A percentile compares a stretch with the other conserved stretches of the same genome.
Conservation (phyloP, 2,329 filamentous ascomycete genomes). For the Endothia cerciana region DNA sequence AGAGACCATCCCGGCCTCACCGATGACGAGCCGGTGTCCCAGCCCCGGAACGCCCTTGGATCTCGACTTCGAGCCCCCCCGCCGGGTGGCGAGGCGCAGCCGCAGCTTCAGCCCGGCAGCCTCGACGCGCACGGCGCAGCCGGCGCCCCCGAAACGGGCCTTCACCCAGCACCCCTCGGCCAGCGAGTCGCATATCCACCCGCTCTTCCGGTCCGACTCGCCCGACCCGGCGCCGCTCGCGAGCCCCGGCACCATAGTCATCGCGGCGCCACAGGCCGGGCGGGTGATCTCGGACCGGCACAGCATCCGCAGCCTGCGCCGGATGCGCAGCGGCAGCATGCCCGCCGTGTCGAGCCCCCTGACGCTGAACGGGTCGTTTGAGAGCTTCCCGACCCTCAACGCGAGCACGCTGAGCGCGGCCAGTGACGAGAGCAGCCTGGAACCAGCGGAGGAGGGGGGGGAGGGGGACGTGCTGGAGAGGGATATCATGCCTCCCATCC, state of each 20-base stretch:
- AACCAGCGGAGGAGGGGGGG: conserved; percentile 30
- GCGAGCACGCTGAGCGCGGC: conserved; percentile 18
- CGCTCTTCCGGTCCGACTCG: conserved; percentile 75
- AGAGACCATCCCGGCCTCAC: conserved; percentile 73
- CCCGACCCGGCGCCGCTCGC: conserved; percentile 67
- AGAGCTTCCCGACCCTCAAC: conserved; percentile 44
- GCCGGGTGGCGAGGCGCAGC: conserved; percentile 42
- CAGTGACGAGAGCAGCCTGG: conserved; percentile 32
- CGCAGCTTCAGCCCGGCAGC: conserved; percentile 55
- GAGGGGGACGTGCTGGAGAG: conserved; percentile 42
- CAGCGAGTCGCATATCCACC: conserved; percentile 74
- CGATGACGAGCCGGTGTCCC: conserved; percentile 65
- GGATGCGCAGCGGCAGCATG: conserved; percentile 61
- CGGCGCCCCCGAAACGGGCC: conserved; percentile 36
- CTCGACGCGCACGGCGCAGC: conserved; percentile 36
- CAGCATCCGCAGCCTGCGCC: conserved; percentile 54
- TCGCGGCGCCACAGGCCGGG: conserved; percentile 70
- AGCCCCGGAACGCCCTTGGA: conserved; percentile 67
- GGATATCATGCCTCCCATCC: conserved; percentile 63
- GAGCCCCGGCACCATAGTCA: conserved; percentile 71
- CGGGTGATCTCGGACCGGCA: conserved; percentile 61
- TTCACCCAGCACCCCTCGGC: conserved; percentile 43
- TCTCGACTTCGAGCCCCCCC: conserved; percentile 51
- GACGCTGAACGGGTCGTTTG: conserved; percentile 53
- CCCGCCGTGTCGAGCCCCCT: conserved; percentile 53